phyloP scores from a whole-genome alignment of 768 basidiomycete species.

The Suillus placidus region DNA sequence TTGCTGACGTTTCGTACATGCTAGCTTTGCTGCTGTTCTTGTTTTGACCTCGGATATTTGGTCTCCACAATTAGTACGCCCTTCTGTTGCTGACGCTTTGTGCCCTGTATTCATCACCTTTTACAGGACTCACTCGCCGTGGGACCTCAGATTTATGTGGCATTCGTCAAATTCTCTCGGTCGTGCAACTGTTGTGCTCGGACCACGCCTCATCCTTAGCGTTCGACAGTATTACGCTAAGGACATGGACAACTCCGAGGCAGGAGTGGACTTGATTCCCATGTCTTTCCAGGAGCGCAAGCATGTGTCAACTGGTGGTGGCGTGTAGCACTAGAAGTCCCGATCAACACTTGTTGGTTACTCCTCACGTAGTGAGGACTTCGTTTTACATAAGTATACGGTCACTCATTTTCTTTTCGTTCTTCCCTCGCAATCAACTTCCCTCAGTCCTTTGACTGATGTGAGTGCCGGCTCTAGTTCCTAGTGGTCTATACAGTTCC shows the following conservation, averaged over 20 bases:
- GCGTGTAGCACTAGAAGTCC: not conserved
- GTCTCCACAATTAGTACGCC: not conserved
- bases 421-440: not conserved
- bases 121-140: not conserved
- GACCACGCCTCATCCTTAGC: slow-evolving; percentile 2
- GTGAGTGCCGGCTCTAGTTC: not conserved
- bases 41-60: not conserved
- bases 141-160: not conserved
- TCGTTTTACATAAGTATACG: not conserved
- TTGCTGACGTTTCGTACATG: not conserved
- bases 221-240: not conserved
- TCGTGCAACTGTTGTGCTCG: not conserved
- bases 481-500: no score
- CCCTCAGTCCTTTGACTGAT: not conserved
- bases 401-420: not conserved
- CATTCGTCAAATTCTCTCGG: not conserved
- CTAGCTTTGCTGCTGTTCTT: not conserved
- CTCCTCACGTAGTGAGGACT: not conserved
- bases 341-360: not conserved
- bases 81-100: not conserved
- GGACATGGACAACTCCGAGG: not conserved
- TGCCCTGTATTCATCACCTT: not conserved
- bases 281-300: not conserved
- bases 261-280: not conserved
- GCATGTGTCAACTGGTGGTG: not conserved